Conservation (phyloP, 2,329 filamentous ascomycete species). For the Trichophaea hybrida region DNA sequence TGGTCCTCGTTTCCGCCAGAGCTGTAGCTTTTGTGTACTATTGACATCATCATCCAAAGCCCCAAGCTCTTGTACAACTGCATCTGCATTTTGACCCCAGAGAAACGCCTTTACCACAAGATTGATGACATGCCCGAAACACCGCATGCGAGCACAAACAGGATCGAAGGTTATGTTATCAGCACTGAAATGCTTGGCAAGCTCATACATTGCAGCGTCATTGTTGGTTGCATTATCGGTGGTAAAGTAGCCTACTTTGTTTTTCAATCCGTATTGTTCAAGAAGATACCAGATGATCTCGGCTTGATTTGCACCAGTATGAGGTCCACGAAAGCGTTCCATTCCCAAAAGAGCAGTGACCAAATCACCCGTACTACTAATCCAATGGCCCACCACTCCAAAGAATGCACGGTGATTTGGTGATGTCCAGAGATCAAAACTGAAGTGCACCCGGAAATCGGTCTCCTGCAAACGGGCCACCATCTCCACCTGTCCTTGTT, state of each 20-base stretch:
- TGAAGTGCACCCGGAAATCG: neutral
- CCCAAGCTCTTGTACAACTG: neutral
- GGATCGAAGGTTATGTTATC: neutral
- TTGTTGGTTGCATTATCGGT: constrained; percentile 3
- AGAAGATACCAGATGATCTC: neutral
- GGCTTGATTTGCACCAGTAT: constrained; percentile 4
- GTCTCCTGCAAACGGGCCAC: neutral
- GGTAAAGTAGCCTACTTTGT: constrained; percentile 1
- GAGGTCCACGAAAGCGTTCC: constrained; percentile 2
- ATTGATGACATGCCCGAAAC: constrained; percentile 9
- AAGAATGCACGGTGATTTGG: constrained; percentile 13
- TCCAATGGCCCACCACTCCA: constrained; percentile 10
- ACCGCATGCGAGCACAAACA: neutral
- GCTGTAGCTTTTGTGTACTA: too few species aligned
- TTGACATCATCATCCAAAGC: too few species aligned
- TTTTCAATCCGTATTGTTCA: neutral
- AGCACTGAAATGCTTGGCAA: neutral
- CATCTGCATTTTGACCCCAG: neutral
- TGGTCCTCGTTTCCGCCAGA: too few species aligned
- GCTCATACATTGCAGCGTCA: neutral
- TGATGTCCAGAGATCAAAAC: constrained; percentile 17
- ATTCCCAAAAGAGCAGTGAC: neutral
- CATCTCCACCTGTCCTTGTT: neutral
- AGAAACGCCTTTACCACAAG: constrained; percentile 7
- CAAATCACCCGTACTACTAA: neutral